A percentile compares a stretch with the other conserved stretches of the same genome.
phyloP scores from a whole-genome alignment of 2,329 filamentous ascomycete species.

The Chaetothyriales sp. region DNA sequence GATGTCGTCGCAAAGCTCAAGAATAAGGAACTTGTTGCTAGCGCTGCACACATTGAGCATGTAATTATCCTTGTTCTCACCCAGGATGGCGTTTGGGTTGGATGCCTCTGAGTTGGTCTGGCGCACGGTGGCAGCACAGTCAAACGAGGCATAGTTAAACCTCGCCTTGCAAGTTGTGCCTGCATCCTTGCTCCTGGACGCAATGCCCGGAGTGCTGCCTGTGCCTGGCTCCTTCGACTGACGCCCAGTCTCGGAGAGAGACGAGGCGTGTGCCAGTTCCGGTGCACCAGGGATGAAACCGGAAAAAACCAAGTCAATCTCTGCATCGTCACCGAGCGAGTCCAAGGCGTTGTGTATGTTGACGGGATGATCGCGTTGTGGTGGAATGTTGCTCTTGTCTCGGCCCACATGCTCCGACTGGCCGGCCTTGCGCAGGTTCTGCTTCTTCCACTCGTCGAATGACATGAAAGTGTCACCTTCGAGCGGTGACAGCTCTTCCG shows the following conservation, averaged over 20 bases:
- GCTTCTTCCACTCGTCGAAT: constrained; percentile 96
- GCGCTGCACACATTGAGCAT: constrained; percentile 87
- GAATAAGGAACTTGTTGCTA: constrained; percentile 81
- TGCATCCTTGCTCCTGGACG: constrained; percentile 71
- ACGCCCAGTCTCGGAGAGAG: constrained; percentile 13
- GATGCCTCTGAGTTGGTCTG: constrained; percentile 81
- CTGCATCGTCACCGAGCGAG: constrained; percentile 70
- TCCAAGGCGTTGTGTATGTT: constrained; percentile 58
- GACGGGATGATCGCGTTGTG: constrained; percentile 34
- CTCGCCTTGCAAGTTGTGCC: constrained; percentile 96
- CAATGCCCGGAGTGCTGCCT: constrained; percentile 36
- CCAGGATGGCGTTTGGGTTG: constrained; percentile 73
- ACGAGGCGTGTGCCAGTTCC: constrained; percentile 7
- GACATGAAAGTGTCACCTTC: constrained; percentile 79
- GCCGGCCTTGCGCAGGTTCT: constrained; percentile 73
- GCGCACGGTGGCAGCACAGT: constrained; percentile 83
- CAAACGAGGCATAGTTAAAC: constrained; percentile 95
- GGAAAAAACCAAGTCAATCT: constrained; percentile 63
- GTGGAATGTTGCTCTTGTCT: constrained; percentile 11
- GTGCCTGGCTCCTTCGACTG: constrained; percentile 15
- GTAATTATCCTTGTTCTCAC: constrained; percentile 97
- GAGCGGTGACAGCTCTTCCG: constrained; percentile 51
- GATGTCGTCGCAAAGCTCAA: constrained; percentile 78
- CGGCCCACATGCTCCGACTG: constrained; percentile 56
- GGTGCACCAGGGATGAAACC: constrained; percentile 42